Base-by-base conservation (phyloP, 768 basidiomycete species). In the Cystofilobasidium bisporidii region DNA sequence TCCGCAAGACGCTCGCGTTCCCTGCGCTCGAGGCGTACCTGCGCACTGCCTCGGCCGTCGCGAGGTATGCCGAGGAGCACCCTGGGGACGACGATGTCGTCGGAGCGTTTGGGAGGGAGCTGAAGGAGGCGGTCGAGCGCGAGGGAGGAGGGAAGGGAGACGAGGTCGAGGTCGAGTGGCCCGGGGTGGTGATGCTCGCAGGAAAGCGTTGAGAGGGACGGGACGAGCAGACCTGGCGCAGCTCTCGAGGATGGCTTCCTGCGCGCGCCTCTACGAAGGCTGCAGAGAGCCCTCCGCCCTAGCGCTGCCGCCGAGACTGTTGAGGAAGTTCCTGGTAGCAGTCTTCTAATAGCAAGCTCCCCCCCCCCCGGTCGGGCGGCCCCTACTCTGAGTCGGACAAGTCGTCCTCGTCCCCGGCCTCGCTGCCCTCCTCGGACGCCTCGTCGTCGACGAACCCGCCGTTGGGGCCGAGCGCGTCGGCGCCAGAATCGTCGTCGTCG, bases 1-100 rank as follows among this genome's bases (percentile, higher is more conserved):
- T 91, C 78, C 79, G 76, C 26, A 83, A 83, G 71, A 77, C 74
- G 45, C 83, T 86, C 81, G 81, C 82, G 0, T 87, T 86, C 87
- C 79, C 81, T 17, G 83, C 83, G 65, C 76, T 91, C 0, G 79
- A 87, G 8, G 81, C 79, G 1, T 91, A 89, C 73, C 78, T 91
- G 24, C 79, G 83, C 57, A 88, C 88, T 0, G 86, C 82, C 79
- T 88, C 86, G 71, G 78, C 87, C 1, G 76, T 88, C 59, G 84
- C 87, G 69, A 83, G 82, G 17, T 90, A 82, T 75, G 82, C 84
- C 69, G 85, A 87, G 70, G 73, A 72, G 15, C 81, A 84, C 73
- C 86, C 87, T 0, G 80, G 82, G 36, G 87, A 89, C 72, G 71
- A 77, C 53, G 84, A 86, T 74, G 81, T 90, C 48, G 83, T 85